Conservation (phyloP, 768 basidiomycete species). For the Boletus pseudo-olivaceus region DNA sequence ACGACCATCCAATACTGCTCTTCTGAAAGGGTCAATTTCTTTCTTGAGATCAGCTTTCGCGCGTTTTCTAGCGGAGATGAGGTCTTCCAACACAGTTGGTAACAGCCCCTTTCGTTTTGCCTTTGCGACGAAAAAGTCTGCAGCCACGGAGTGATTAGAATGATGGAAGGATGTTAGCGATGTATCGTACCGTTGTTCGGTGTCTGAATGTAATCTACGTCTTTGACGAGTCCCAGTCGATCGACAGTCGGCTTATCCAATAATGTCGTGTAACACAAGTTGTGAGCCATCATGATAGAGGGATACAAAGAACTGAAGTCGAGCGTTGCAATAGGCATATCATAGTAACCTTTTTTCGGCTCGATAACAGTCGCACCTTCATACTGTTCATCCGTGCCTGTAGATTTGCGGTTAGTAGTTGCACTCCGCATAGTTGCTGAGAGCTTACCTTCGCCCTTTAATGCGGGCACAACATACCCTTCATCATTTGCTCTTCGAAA, state of each 20-base stretch:
- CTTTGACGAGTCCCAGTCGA: constrained; percentile 71
- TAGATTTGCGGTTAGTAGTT: background rate
- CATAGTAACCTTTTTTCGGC: constrained; percentile 93
- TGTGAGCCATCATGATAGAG: constrained; percentile 99
- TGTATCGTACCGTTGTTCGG: constrained; percentile 80
- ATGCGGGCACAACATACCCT: constrained; percentile 82
- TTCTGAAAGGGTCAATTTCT: constrained; percentile 95
- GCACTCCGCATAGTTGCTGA: background rate
- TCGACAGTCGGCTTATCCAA: constrained; percentile 78
- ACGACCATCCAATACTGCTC: constrained; percentile 95
- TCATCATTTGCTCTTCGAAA: constrained; percentile 91
- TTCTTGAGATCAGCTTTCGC: constrained; percentile 96
- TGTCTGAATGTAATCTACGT: constrained; percentile 89
- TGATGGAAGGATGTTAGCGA: background rate
- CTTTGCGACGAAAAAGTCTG: constrained; percentile 83
- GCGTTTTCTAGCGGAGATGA: constrained; percentile 89
- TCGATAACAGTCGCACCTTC: constrained; percentile 99
- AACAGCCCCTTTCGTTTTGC: constrained; percentile 81
- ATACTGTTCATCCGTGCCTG: constrained; percentile 92
- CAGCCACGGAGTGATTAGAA: background rate
- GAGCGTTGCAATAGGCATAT: constrained; percentile 93
- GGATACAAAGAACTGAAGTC: constrained; percentile 99
- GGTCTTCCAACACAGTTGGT: constrained; percentile 89
- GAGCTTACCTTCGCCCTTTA: constrained; percentile 75
- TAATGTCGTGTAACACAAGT: constrained; percentile 97